A percentile compares a stretch with the other conserved stretches of the same genome.
Conservation (phyloP, 2,329 filamentous ascomycete genomes). For the Curvularia sp. region DNA sequence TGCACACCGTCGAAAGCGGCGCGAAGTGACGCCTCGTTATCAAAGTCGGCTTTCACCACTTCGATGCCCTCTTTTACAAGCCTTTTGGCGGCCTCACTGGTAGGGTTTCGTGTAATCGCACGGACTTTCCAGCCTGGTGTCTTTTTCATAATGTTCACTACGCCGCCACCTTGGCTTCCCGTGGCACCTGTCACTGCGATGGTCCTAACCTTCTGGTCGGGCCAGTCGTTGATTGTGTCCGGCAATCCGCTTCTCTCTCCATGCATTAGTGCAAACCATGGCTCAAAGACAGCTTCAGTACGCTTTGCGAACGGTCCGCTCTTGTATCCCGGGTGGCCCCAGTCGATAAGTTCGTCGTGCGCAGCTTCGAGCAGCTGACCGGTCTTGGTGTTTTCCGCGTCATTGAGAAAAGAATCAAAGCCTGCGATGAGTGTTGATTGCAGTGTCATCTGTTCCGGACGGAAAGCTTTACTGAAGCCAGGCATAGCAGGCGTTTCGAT, state of each 20-base stretch:
- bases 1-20: conserved; percentile 31
- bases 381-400: conserved; percentile 50
- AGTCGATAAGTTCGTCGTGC: conserved; percentile 49
- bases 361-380: conserved; percentile 57
- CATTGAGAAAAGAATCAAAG: conserved; percentile 54
- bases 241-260: conserved; percentile 54
- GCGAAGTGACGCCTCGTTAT: conserved; percentile 29
- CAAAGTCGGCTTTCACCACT: conserved; percentile 31
- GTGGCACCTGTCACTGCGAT: conserved; percentile 42
- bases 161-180: conserved; percentile 38
- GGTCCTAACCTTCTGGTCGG: conserved; percentile 29
- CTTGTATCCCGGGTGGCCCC: conserved; percentile 47
- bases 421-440: conserved; percentile 55
- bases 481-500: conserved; percentile 55
- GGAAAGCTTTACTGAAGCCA: conserved; percentile 39
- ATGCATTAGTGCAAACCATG: conserved; percentile 55
- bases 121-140: conserved; percentile 34
- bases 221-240: conserved; percentile 43
- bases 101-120: conserved; percentile 31
- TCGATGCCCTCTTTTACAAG: conserved; percentile 32
- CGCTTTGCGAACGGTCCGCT: conserved; percentile 55
- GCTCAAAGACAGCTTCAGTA: conserved; percentile 57
- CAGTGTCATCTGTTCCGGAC: conserved; percentile 46
- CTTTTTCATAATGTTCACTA: conserved; percentile 37
- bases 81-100: conserved; percentile 32